Percentiles rank a stretch among this genome's conserved stretches.
These are phyloP conservation scores for Xylariaceae sp. DNA, from an alignment of 2,329 filamentous ascomycete species.

Conservation along the genomic window DNA sequence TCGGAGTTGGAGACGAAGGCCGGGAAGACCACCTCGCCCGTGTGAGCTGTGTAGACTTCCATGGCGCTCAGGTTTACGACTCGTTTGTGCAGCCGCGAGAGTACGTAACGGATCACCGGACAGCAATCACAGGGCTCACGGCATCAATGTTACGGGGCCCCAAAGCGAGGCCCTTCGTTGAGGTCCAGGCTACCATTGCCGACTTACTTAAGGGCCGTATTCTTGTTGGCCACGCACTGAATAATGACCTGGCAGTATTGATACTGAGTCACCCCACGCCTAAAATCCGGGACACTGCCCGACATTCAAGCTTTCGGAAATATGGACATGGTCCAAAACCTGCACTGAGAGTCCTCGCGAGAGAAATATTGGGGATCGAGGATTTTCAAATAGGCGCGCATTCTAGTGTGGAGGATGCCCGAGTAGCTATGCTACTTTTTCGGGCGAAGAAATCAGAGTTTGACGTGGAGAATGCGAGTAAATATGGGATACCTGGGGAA, in stretches of 20 bases:
- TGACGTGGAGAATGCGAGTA: conserved; percentile 73
- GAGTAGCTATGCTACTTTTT: conserved; percentile 87
- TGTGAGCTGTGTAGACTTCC: conserved; percentile 89
- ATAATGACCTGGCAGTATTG: conserved; percentile 70
- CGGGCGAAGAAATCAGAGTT: conserved; percentile 79
- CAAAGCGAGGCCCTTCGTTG: conserved; percentile 66
- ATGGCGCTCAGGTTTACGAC: conserved; percentile 90
- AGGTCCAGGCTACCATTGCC: conserved; percentile 72
- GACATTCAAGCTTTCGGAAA: conserved; percentile 17
- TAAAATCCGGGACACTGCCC: conserved; percentile 52
- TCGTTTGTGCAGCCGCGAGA: conserved; percentile 80
- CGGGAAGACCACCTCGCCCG: conserved; percentile 77
- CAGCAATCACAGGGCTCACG: conserved; percentile 77
- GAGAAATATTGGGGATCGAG: conserved; percentile 45
- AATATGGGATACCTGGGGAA: conserved; percentile 47
- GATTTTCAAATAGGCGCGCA: conserved; percentile 64
- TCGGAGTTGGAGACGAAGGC: conserved; percentile 73
- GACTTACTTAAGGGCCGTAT: conserved; percentile 62
- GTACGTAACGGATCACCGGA: conserved; percentile 86
- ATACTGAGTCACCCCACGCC: conserved; percentile 65
- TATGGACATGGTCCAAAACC: conserved; percentile 40
- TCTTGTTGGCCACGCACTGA: conserved; percentile 68
- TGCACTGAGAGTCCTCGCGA: conserved; percentile 57
- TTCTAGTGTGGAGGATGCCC: conserved; percentile 74
- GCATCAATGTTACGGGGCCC: conserved; percentile 62